phyloP scores from a whole-genome alignment of 352 stramenopile species.

The Albugo laibachii region DNA sequence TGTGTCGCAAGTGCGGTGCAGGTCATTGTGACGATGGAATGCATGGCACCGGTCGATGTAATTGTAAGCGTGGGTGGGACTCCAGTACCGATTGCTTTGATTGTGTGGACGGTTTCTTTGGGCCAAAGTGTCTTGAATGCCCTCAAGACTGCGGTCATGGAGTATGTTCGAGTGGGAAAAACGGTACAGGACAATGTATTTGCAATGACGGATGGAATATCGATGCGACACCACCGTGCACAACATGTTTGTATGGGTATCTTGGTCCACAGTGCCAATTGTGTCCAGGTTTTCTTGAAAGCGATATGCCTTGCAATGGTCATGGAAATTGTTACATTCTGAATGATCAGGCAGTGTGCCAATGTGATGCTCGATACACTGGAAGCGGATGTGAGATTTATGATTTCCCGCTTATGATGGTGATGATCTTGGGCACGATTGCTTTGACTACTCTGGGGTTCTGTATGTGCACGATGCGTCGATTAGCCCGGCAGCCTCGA shows the following conservation, averaged over 20 bases:
- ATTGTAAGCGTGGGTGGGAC: conserved; percentile 66
- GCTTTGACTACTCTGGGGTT: conserved; percentile 63
- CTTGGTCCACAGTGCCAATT: conserved; percentile 46
- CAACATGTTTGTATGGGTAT: conserved; percentile 50
- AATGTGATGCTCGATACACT: conserved; percentile 56
- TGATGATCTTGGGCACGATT: conserved; percentile 53
- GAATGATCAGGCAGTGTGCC: conserved; percentile 23
- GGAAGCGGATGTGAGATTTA: conserved; percentile 60
- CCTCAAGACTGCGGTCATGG: conserved; percentile 55
- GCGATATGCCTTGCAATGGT: conserved; percentile 39
- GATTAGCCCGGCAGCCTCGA: conserved; percentile 45
- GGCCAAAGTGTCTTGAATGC: conserved; percentile 43
- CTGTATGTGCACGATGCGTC: conserved; percentile 75
- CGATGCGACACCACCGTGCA: conserved; percentile 38
- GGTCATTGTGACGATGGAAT: conserved; percentile 65
- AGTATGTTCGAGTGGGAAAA: conserved; percentile 47
- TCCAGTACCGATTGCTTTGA: conserved; percentile 58
- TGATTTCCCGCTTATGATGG: conserved; percentile 72
- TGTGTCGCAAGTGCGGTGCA: conserved; percentile 60
- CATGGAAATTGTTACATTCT: conserved; percentile 43
- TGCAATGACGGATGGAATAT: conserved; percentile 58
- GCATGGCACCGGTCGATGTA: conserved; percentile 50
- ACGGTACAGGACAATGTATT: conserved; percentile 56
- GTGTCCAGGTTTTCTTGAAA: conserved; percentile 57
- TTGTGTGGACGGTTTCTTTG: conserved; percentile 64